Conservation (phyloP, 2,329 filamentous ascomycete species). For the Alternaria sp. region DNA sequence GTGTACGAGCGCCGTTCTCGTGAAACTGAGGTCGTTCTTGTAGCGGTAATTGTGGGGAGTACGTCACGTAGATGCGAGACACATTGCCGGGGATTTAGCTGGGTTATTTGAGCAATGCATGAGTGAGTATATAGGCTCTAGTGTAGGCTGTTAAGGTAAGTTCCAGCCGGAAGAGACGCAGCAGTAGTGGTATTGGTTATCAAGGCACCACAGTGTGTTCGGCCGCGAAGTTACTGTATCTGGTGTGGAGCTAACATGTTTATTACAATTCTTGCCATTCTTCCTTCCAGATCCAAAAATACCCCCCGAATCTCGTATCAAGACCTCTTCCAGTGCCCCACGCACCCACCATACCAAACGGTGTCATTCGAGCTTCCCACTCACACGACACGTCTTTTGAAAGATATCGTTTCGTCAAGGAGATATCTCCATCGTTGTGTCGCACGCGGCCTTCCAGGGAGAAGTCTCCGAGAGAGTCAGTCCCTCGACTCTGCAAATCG, state of each 20-base stretch:
- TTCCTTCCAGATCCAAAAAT: constrained; percentile 37
- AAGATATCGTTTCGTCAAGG: constrained; percentile 23
- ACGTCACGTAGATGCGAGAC: no score
- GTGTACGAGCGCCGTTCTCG: no score
- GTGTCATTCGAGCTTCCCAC: constrained; percentile 26
- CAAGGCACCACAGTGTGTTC: background rate
- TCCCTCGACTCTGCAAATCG: constrained; percentile 15
- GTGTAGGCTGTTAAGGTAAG: no score
- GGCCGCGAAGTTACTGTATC: background rate
- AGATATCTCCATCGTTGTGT: constrained; percentile 20
- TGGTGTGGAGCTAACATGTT: background rate
- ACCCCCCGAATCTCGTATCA: constrained; percentile 21
- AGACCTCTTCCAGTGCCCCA: constrained; percentile 14
- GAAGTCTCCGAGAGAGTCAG: constrained; percentile 24
- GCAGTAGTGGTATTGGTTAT: no score
- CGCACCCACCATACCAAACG: constrained; percentile 33
- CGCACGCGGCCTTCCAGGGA: constrained; percentile 19
- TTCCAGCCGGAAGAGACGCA: no score
- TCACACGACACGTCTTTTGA: constrained; percentile 9
- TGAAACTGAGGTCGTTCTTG: no score
- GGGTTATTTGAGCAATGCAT: no score
- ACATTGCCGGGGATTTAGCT: no score
- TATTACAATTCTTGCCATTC: constrained; percentile 22
- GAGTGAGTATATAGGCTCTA: no score
- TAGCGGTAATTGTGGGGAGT: no score